Conservation (phyloP, 257 asterid species). For the Solanum dulcamara region DNA sequence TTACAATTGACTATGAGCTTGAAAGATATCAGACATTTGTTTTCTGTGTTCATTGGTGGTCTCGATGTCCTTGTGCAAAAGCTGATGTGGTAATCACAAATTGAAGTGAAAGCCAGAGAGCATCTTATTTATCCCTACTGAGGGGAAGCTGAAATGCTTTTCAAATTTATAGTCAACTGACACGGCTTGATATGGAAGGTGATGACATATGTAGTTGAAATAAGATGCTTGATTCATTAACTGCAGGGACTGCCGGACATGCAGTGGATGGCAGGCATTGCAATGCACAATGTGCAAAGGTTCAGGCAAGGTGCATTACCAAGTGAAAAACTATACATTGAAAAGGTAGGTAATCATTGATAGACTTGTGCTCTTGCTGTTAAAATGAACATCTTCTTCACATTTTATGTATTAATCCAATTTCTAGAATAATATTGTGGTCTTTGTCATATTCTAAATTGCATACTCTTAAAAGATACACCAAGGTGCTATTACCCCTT, state of each 20-base stretch:
- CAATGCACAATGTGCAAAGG: conserved; percentile 95
- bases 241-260: conserved; percentile 72
- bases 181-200: neutral
- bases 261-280: conserved; percentile 92
- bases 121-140: neutral
- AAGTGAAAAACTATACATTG: conserved; percentile 70
- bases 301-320: conserved; percentile 85
- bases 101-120: neutral
- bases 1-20: neutral
- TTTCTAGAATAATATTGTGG: neutral
- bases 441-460: neutral
- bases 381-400: neutral
- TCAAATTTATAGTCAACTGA: neutral
- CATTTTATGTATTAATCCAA: neutral
- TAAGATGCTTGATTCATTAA: conserved; percentile 4
- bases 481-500: neutral
- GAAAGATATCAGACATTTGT: neutral
- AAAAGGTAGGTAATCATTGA: conserved; percentile 42
- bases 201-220: neutral
- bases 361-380: neutral
- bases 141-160: neutral
- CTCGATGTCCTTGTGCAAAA: neutral
- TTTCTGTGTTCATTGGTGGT: neutral
- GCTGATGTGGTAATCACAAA: neutral
- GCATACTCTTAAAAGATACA: neutral